Conservation (phyloP, 2,329 filamentous ascomycete genomes). For the Cercospora sp. region DNA sequence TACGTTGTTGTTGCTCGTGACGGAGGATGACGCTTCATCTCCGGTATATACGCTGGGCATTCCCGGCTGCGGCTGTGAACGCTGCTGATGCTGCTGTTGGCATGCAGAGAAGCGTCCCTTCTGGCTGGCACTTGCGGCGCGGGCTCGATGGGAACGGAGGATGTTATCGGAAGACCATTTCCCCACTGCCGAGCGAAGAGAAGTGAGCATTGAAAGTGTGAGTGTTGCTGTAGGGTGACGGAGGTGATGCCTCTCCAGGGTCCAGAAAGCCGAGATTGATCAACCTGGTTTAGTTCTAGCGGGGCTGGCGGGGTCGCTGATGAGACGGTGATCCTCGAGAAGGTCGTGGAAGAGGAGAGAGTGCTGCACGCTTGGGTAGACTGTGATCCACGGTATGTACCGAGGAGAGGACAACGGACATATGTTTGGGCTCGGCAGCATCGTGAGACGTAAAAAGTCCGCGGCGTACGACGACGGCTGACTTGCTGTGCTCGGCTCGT, state of each 20-base stretch:
- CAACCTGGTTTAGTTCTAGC: conserved; percentile 1
- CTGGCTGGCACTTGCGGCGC: background rate
- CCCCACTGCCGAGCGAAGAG: conserved; percentile 7
- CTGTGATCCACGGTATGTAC: background rate
- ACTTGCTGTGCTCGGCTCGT: conserved; percentile 13
- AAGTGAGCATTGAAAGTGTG: background rate
- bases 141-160: conserved; percentile 4
- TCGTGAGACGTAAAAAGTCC: background rate
- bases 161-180: conserved; percentile 14
- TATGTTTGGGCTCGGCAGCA: background rate
- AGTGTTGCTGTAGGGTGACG: background rate
- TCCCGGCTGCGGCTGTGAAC: conserved; percentile 10
- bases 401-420: background rate
- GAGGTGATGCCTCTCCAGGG: conserved; percentile 4
- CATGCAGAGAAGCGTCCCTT: conserved; percentile 8
- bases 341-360: background rate
- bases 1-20: background rate
- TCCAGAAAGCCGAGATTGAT: conserved; percentile 12
- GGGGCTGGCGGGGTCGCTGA: conserved; percentile 5
- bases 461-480: background rate
- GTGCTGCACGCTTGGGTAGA: background rate
- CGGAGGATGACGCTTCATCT: conserved; percentile 9
- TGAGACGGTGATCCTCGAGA: background rate
- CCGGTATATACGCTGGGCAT: conserved; percentile 13
- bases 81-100: background rate